Conservation (phyloP, 2,329 filamentous ascomycete genomes). For the Curvularia sp. region DNA sequence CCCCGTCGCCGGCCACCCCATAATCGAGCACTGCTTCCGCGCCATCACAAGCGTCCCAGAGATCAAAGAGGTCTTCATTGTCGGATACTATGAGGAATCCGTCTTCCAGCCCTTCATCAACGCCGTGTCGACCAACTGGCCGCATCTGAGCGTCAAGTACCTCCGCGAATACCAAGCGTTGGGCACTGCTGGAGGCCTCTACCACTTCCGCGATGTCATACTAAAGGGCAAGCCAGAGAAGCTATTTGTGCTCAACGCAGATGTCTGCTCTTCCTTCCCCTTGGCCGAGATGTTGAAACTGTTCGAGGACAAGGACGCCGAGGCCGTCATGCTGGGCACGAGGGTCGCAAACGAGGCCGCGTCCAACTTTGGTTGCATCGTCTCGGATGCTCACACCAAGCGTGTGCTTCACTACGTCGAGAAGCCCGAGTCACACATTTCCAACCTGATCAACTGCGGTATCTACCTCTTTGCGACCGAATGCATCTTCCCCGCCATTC, state of each 20-base stretch:
- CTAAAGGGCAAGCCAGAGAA: conserved; percentile 93
- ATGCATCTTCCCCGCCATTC: conserved; percentile 95
- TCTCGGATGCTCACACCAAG: conserved; percentile 90
- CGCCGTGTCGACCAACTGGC: conserved; percentile 82
- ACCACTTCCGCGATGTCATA: conserved; percentile 99
- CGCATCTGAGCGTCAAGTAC: conserved; percentile 89
- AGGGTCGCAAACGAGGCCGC: conserved; percentile 89
- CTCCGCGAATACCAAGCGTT: conserved; percentile 96
- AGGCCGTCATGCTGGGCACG: conserved; percentile 95
- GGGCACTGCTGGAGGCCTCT: conserved; percentile 93
- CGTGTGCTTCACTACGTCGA: conserved; percentile 98
- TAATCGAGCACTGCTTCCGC: conserved; percentile 96
- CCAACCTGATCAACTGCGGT: conserved; percentile 98
- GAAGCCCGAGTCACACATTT: conserved; percentile 97
- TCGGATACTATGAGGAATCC: conserved; percentile 97
- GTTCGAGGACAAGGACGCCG: conserved; percentile 93
- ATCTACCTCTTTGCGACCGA: conserved; percentile 97
- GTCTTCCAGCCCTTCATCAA: conserved; percentile 99
- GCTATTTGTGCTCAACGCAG: conserved; percentile 96
- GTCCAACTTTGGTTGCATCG: conserved; percentile 97
- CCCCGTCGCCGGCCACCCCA: conserved; percentile 96
- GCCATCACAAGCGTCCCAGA: conserved; percentile 89
- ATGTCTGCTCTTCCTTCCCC: conserved; percentile 98
- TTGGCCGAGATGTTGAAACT: conserved; percentile 93
- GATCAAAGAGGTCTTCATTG: conserved; percentile 95